Conservation (phyloP, 352 stramenopile species). For the Chrysophaeum taylorii region DNA sequence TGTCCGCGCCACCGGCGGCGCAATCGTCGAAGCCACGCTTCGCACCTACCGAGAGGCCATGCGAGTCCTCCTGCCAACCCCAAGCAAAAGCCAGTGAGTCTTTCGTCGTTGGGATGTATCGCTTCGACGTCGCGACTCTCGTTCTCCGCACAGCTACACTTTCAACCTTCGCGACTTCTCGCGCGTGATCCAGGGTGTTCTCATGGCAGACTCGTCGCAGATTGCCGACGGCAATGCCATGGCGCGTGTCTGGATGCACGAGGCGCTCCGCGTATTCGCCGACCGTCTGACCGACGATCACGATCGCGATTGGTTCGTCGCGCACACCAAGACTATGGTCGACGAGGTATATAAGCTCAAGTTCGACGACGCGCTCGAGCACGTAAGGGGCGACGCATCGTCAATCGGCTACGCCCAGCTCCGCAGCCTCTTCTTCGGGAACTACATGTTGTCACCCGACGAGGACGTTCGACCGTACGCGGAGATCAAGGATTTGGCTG, state of each 20-base stretch:
- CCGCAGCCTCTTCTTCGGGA: constrained; percentile 79
- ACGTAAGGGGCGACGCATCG: constrained; percentile 35
- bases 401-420: constrained; percentile 57
- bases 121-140: too few species aligned
- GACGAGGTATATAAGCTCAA: constrained; percentile 72
- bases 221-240: constrained; percentile 53
- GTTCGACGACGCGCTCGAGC: constrained; percentile 70
- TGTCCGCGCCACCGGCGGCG: constrained; percentile 54
- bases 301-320: constrained; percentile 79
- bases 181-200: constrained; percentile 78
- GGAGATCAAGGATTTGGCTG: constrained; percentile 50
- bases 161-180: constrained; percentile 88
- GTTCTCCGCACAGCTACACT: too few species aligned
- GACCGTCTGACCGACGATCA: constrained; percentile 81
- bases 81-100: constrained; percentile 85
- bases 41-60: constrained; percentile 74
- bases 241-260: constrained; percentile 80
- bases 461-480: constrained; percentile 26
- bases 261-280: constrained; percentile 86
- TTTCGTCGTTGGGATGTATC: too few species aligned
- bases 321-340: constrained; percentile 68
- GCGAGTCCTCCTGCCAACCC: constrained; percentile 69
- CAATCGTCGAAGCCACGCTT: constrained; percentile 54
- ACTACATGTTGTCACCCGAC: constrained; percentile 55
- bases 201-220: constrained; percentile 65